These are phyloP conservation scores for Rubia peregrina DNA, from an alignment of 305 asterid species.

Conservation along the genomic window DNA sequence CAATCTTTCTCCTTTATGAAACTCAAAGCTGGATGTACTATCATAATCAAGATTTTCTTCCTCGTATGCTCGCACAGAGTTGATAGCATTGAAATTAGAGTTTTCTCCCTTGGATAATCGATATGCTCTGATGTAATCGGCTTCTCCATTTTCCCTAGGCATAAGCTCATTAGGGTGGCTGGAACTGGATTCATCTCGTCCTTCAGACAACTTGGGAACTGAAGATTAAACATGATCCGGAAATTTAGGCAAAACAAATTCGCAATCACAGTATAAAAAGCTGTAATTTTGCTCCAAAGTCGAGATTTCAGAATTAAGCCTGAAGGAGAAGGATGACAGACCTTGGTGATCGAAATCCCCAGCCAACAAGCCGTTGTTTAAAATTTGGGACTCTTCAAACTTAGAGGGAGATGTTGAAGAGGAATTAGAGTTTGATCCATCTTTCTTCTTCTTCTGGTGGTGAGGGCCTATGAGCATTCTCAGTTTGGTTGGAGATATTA, in stretches of 20 bases:
- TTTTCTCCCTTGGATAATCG: conserved; percentile 42
- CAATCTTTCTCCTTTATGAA: conserved; percentile 82
- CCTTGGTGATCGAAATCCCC: conserved; percentile 62
- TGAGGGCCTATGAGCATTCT: conserved; percentile 69
- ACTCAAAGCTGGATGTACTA: conserved; percentile 95
- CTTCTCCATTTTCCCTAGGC: conserved; percentile 33
- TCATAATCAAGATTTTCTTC: conserved; percentile 94
- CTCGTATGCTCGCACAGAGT: conserved; percentile 51
- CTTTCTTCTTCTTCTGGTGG: conserved; percentile 62
- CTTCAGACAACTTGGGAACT: conserved; percentile 33
- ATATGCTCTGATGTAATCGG: conserved; percentile 32
- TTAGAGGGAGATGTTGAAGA: conserved; percentile 90
- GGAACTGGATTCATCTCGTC: conserved; percentile 33
- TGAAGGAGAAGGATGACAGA: conserved; percentile 16
- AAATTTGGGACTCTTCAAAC: conserved; percentile 67
- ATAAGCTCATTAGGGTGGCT: conserved; percentile 34
- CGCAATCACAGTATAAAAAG: neutral
- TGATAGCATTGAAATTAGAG: conserved; percentile 56
- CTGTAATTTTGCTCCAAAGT: neutral
- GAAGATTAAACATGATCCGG: conserved; percentile 16
- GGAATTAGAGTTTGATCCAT: conserved; percentile 74
- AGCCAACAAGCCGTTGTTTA: conserved; percentile 72
- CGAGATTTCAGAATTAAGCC: neutral
- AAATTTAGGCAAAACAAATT: neutral
- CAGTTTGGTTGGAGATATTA: conserved; percentile 85